Conservation (phyloP, 352 stramenopile species). For the Blastocystis sp. region DNA sequence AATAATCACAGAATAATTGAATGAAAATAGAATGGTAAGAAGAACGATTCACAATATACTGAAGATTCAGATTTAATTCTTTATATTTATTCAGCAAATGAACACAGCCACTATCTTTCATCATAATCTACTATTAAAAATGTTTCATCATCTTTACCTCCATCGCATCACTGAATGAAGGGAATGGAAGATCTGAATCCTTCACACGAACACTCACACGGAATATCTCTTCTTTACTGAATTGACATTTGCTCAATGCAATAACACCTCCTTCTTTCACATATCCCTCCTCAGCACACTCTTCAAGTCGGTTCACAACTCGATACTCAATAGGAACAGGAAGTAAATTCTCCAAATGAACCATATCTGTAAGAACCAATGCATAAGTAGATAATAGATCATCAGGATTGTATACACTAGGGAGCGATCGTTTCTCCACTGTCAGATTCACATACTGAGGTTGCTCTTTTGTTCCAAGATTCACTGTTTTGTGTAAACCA, state of each 20-base stretch:
- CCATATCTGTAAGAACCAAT: slow-evolving; percentile 10
- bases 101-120: neutral
- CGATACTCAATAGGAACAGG: slow-evolving; percentile 24
- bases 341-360: slow-evolving; percentile 41
- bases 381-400: neutral
- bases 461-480: neutral
- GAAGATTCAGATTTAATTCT: slow-evolving; percentile 41
- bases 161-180: neutral
- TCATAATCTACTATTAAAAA: neutral
- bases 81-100: slow-evolving; percentile 40
- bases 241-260: neutral
- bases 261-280: neutral
- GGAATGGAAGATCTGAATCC: neutral
- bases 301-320: neutral
- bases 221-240: neutral
- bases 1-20: slow-evolving; percentile 47
- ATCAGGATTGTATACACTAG: neutral
- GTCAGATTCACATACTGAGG: slow-evolving; percentile 18
- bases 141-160: neutral
- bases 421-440: neutral
- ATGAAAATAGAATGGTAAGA: slow-evolving; percentile 18
- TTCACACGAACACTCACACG: slow-evolving; percentile 5
- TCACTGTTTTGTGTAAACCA: neutral
- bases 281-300: neutral
- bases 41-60: neutral